Conservation (phyloP, 164 flowering plant species). For the Kingdonia uniflora region DNA sequence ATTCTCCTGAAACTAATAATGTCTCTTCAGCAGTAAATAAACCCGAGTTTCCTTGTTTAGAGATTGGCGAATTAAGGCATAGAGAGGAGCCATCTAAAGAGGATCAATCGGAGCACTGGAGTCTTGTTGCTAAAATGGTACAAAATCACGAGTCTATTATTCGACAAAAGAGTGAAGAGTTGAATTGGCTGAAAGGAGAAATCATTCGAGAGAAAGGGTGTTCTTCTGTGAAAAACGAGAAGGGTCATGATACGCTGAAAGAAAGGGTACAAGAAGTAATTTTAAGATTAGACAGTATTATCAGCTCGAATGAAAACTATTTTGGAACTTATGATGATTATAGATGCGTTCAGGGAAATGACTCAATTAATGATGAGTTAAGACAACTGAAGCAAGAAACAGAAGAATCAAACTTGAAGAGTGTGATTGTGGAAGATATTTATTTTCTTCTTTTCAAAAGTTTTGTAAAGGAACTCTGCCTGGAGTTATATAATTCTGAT, state of each 20-base stretch:
- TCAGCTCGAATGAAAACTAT: slow-evolving; percentile 16
- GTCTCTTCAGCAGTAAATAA: slow-evolving; percentile 4
- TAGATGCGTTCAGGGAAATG: slow-evolving; percentile 1
- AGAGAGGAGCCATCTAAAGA: slow-evolving; percentile 7
- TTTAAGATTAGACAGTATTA: slow-evolving; percentile 28
- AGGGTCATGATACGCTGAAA: slow-evolving; percentile 14
- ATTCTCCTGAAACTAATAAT: slow-evolving; percentile 11
- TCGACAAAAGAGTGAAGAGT: slow-evolving; percentile 32
- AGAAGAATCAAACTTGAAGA: slow-evolving; percentile 24
- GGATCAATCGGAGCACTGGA: slow-evolving; percentile 14
- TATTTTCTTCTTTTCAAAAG: slow-evolving; percentile 16
- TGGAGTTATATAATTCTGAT: slow-evolving; percentile 10
- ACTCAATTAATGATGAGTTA: slow-evolving; percentile 13
- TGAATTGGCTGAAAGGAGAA: slow-evolving; percentile 25
- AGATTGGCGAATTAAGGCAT: slow-evolving; percentile 1
- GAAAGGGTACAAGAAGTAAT: slow-evolving; percentile 26
- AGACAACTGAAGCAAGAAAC: slow-evolving; percentile 22
- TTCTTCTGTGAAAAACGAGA: slow-evolving; percentile 12
- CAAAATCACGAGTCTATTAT: slow-evolving; percentile 49
- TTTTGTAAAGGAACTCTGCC: slow-evolving; percentile 15
- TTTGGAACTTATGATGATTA: slow-evolving; percentile 5
- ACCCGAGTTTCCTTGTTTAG: not conserved
- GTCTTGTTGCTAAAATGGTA: slow-evolving; percentile 38
- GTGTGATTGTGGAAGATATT: slow-evolving; percentile 23
- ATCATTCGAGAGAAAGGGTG: slow-evolving; percentile 17